phyloP scores from a whole-genome alignment of 1,284 basidiomycete species.

The Apiotrichum gamsii region DNA sequence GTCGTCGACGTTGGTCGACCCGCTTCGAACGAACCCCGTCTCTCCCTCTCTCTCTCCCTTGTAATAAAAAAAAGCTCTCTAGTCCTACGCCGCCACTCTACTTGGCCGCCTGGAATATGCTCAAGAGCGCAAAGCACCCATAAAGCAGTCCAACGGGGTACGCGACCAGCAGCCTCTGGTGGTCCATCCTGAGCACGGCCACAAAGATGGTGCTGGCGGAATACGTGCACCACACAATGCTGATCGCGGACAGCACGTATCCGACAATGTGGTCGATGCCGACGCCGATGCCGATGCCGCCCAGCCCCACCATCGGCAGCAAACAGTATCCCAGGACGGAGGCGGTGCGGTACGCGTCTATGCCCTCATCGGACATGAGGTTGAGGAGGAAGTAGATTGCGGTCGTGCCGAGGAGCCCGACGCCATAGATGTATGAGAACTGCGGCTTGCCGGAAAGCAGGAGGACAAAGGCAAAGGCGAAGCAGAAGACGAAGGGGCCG shows the following conservation, averaged over 20 bases:
- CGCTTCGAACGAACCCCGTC: too few relatives aligned
- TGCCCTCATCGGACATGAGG: conserved; percentile 91
- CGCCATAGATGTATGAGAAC: conserved; percentile 98
- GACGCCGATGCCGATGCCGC: conserved; percentile 78
- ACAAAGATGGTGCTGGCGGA: conserved; percentile 91
- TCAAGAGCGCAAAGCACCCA: conserved; percentile 83
- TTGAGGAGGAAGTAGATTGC: conserved; percentile 95
- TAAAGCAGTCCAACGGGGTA: conserved; percentile 89
- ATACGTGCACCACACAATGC: conserved; percentile 91
- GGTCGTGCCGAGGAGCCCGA: conserved; percentile 87
- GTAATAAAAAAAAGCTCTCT: too few relatives aligned
- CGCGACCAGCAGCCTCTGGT: conserved; percentile 84
- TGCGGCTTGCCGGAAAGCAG: conserved; percentile 94
- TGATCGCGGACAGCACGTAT: conserved; percentile 70
- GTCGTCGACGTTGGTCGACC: too few relatives aligned
- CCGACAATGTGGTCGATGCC: conserved; percentile 78
- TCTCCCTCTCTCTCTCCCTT: too few relatives aligned
- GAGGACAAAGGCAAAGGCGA: conserved; percentile 82
- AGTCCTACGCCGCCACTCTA: too few relatives aligned
- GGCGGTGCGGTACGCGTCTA: conserved; percentile 92
- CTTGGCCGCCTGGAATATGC: conserved; percentile 49
- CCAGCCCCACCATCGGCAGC: conserved; percentile 93
- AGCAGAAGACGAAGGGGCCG: conserved; percentile 89
- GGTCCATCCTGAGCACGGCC: conserved; percentile 84
- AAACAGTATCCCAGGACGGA: conserved; percentile 97